A percentile compares a stretch with the other conserved stretches of the same genome.
phyloP scores from a whole-genome alignment of 2,329 filamentous ascomycete species.

The Shiraia bambusicola region DNA sequence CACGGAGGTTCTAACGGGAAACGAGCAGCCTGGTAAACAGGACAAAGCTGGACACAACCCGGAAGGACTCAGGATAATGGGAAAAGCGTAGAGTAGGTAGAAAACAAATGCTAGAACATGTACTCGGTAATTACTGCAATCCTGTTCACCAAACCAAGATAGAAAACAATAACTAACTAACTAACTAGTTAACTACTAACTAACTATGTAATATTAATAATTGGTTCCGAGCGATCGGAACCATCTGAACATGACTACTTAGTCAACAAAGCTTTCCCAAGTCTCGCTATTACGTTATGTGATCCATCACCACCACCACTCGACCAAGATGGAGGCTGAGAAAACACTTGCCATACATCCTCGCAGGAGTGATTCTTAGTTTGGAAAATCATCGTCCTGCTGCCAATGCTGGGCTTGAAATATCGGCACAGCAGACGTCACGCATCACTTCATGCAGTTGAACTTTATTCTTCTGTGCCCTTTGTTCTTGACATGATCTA shows the following conservation, averaged over 20 bases:
- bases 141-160: no score
- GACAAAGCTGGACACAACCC: conserved; percentile 21
- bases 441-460: conserved; percentile 14
- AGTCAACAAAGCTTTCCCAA: conserved; percentile 15
- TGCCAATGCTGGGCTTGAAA: conserved; percentile 7
- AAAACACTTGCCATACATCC: conserved; percentile 3
- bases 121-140: no score
- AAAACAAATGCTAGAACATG: not conserved
- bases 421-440: conserved; percentile 8
- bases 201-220: no score
- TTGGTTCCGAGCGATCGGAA: conserved; percentile 11
- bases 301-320: conserved; percentile 4
- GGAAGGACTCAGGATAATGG: conserved; percentile 34
- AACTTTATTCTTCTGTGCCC: not conserved
- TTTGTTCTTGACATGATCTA: not conserved
- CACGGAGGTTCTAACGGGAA: conserved; percentile 24
- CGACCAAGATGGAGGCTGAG: conserved; percentile 17
- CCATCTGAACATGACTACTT: conserved; percentile 11
- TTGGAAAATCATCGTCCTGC: not conserved
- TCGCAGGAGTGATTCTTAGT: conserved; percentile 1
- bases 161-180: not conserved
- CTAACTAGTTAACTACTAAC: not conserved
- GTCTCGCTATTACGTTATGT: conserved; percentile 22
- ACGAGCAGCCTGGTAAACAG: conserved; percentile 22
- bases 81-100: conserved; percentile 30